phyloP scores from a whole-genome alignment of 257 asterid genomes.

The Plectranthus barbatus region DNA sequence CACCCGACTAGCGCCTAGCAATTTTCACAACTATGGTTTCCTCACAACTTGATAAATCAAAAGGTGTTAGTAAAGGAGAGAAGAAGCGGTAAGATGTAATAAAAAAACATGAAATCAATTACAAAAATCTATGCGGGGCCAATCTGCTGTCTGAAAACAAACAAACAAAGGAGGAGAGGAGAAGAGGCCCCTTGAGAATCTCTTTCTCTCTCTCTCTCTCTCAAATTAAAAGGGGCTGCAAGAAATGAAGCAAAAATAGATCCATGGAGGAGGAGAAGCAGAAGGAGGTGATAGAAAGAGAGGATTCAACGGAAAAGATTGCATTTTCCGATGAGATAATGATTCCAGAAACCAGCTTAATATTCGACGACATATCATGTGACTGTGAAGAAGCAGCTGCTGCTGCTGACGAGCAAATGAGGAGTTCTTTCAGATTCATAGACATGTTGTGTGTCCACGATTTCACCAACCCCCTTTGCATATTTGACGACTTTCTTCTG shows the following conservation, averaged over 20 bases:
- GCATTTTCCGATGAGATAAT: conserved; percentile 22
- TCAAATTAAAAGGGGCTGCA: neutral
- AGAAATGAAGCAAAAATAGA: conserved; percentile 16
- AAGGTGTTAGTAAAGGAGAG: no score
- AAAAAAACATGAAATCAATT: no score
- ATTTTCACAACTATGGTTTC: no score
- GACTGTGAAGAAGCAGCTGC: no score
- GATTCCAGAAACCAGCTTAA: conserved; percentile 13
- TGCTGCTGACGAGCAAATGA: neutral
- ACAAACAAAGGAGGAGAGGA: no score
- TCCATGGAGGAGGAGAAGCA: conserved; percentile 34
- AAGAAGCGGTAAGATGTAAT: no score
- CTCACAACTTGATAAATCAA: no score
- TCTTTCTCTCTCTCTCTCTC: conserved; percentile 18
- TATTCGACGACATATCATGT: conserved; percentile 14
- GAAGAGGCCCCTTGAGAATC: no score
- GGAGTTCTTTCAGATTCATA: conserved; percentile 17
- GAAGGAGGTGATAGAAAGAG: neutral
- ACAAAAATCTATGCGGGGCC: no score
- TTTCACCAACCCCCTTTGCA: conserved; percentile 20
- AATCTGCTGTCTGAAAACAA: no score
- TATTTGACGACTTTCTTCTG: conserved; percentile 29
- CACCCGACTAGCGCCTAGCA: no score
- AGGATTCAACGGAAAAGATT: neutral
- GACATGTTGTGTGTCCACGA: conserved; percentile 30